Conservation (phyloP, 2,329 filamentous ascomycete species). For the Botrytis medusae region DNA sequence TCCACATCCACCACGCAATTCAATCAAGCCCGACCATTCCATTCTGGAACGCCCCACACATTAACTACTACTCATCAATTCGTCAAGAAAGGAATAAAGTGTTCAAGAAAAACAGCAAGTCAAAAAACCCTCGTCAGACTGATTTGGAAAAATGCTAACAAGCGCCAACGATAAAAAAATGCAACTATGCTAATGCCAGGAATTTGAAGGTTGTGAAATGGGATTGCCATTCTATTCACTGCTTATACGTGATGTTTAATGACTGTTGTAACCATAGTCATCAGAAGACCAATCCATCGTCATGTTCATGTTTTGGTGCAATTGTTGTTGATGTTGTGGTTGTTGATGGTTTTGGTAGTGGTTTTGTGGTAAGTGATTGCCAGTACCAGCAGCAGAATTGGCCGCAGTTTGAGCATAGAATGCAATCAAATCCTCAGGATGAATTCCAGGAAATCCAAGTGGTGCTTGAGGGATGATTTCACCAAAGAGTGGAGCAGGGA, state of each 20-base stretch:
- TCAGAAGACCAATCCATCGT: slow-evolving; percentile 24
- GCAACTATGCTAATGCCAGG: slow-evolving; percentile 9
- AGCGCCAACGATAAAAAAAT: slow-evolving; percentile 8
- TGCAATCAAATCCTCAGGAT: slow-evolving; percentile 34
- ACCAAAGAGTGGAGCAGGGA: slow-evolving; percentile 35
- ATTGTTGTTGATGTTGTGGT: slow-evolving; percentile 12
- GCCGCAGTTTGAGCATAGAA: slow-evolving; percentile 36
- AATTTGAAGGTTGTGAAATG: background rate
- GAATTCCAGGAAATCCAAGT: slow-evolving; percentile 29
- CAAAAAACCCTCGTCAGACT: background rate
- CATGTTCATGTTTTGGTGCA: slow-evolving; percentile 20
- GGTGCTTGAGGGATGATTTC: slow-evolving; percentile 31
- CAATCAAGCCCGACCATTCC: background rate
- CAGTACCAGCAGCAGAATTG: slow-evolving; percentile 25
- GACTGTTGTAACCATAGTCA: slow-evolving; percentile 15
- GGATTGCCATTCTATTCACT: background rate
- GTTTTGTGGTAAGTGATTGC: slow-evolving; percentile 18
- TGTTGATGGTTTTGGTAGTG: slow-evolving; percentile 20
- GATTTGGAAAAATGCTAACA: background rate
- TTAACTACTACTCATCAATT: slow-evolving; percentile 17
- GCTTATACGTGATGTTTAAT: background rate
- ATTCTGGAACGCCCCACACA: background rate
- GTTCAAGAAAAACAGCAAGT: background rate
- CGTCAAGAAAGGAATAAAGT: background rate
- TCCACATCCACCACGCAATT: background rate